Percentiles rank a stretch among this genome's conserved stretches.
These are phyloP conservation scores for Penicillium cosmopolitanum DNA, from an alignment of 495 filamentous ascomycete species.

Conservation along the genomic window DNA sequence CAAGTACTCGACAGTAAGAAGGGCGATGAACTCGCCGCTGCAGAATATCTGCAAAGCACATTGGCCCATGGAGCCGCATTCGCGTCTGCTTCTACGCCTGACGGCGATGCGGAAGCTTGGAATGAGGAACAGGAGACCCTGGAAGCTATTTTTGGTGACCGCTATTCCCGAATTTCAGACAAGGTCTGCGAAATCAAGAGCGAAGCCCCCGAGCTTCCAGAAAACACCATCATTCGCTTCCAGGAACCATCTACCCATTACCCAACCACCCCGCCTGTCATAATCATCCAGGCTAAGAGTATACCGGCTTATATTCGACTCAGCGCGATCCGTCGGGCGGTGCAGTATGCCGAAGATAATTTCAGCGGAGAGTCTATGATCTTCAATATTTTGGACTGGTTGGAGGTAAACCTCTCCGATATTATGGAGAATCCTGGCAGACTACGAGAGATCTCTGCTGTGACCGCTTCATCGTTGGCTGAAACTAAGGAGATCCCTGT, in stretches of 20 bases:
- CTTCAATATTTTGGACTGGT: slow-evolving; percentile 87
- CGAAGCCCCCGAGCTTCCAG: slow-evolving; percentile 41
- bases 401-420: slow-evolving; percentile 73
- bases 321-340: slow-evolving; percentile 78
- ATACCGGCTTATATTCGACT: slow-evolving; percentile 94
- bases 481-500: slow-evolving; percentile 42
- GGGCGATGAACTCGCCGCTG: slow-evolving; percentile 78
- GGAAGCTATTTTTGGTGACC: slow-evolving; percentile 75
- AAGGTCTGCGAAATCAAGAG: slow-evolving; percentile 67
- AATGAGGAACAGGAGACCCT: slow-evolving; percentile 80
- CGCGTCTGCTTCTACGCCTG: slow-evolving; percentile 18
- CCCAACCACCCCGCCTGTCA: slow-evolving; percentile 72
- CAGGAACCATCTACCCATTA: slow-evolving; percentile 63
- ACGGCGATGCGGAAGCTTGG: slow-evolving; percentile 60
- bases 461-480: slow-evolving; percentile 31
- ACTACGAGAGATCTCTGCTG: slow-evolving; percentile 79
- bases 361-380: slow-evolving; percentile 84
- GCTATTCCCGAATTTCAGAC: slow-evolving; percentile 58
- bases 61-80: slow-evolving; percentile 49
- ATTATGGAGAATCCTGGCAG: slow-evolving; percentile 83
- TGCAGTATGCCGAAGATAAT: slow-evolving; percentile 66
- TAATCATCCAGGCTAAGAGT: slow-evolving; percentile 63
- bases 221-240: slow-evolving; percentile 50
- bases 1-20: slow-evolving; percentile 67
- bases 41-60: slow-evolving; percentile 74